phyloP scores from a whole-genome alignment of 2,329 filamentous ascomycete genomes.

The Pseudogymnoascus sp. region DNA sequence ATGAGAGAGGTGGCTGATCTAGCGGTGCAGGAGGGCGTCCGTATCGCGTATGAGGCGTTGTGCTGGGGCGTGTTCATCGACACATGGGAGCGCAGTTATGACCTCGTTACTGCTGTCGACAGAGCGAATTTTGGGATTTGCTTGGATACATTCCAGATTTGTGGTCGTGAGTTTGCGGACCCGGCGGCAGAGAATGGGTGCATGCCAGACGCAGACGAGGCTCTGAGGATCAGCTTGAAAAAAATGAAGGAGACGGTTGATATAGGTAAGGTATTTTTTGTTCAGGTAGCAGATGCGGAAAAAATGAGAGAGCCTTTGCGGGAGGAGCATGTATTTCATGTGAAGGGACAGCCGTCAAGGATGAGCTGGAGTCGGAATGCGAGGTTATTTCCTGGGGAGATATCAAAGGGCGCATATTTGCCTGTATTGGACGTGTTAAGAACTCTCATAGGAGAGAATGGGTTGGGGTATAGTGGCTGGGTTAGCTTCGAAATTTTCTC shows the following conservation, averaged over 20 bases:
- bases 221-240: slow-evolving; percentile 34
- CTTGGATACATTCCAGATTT: slow-evolving; percentile 72
- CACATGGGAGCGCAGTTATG: slow-evolving; percentile 66
- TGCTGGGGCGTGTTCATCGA: slow-evolving; percentile 64
- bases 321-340: slow-evolving; percentile 49
- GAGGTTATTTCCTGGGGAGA: slow-evolving; percentile 44
- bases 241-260: slow-evolving; percentile 21
- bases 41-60: slow-evolving; percentile 67
- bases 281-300: slow-evolving; percentile 71
- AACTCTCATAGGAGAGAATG: slow-evolving; percentile 41
- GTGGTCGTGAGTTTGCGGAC: slow-evolving; percentile 63
- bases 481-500: slow-evolving; percentile 54
- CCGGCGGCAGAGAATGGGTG: slow-evolving; percentile 38
- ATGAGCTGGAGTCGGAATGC: slow-evolving; percentile 79
- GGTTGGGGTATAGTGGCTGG: slow-evolving; percentile 50
- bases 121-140: slow-evolving; percentile 67
- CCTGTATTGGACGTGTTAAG: slow-evolving; percentile 45
- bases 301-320: slow-evolving; percentile 49
- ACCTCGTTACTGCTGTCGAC: slow-evolving; percentile 56
- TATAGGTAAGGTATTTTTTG: slow-evolving; percentile 51
- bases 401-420: slow-evolving; percentile 50
- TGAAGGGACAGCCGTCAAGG: slow-evolving; percentile 47
- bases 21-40: slow-evolving; percentile 48
- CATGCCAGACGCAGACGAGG: slow-evolving; percentile 28
- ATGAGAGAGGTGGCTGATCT: slow-evolving; percentile 59